Conservation (phyloP, 164 flowering plant species). For the Piper betle region DNA sequence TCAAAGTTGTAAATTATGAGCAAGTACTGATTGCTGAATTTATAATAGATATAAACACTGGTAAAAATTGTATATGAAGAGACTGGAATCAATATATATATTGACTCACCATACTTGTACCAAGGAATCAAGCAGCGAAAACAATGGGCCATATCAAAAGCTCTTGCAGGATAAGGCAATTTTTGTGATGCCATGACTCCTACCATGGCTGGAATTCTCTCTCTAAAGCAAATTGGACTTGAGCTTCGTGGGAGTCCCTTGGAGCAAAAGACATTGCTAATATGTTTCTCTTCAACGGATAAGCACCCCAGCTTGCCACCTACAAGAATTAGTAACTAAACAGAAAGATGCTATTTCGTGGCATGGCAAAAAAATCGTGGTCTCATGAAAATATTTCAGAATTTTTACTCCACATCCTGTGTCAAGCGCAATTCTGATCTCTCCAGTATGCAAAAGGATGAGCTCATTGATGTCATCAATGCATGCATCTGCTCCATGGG, state of each 20-base stretch:
- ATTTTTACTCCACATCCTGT: slow-evolving; percentile 89
- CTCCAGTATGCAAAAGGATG: slow-evolving; percentile 61
- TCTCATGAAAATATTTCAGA: too few species aligned
- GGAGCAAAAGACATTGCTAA: slow-evolving; percentile 97
- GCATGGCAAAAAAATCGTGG: too few species aligned
- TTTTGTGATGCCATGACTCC: slow-evolving; percentile 71
- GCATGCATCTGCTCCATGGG: slow-evolving; percentile 88
- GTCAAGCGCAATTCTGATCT: slow-evolving; percentile 81
- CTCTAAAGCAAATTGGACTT: slow-evolving; percentile 90
- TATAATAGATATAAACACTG: too few species aligned
- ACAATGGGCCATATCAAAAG: slow-evolving; percentile 98
- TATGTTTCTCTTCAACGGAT: slow-evolving; percentile 64
- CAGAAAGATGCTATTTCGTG: not conserved
- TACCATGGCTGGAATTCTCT: slow-evolving; percentile 93
- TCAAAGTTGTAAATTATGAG: not conserved
- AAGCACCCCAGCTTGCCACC: slow-evolving; percentile 99
- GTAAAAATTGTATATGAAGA: too few species aligned
- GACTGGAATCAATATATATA: not conserved
- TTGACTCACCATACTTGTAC: slow-evolving; percentile 43
- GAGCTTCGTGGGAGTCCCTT: slow-evolving; percentile 95
- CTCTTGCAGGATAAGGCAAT: slow-evolving; percentile 87
- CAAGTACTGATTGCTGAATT: too few species aligned
- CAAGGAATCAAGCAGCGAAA: slow-evolving; percentile 96
- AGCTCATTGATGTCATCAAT: slow-evolving; percentile 74
- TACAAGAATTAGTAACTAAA: slow-evolving; percentile 5